phyloP scores from a whole-genome alignment of 148 eudicot genomes.

The Chenopodium suecicum region DNA sequence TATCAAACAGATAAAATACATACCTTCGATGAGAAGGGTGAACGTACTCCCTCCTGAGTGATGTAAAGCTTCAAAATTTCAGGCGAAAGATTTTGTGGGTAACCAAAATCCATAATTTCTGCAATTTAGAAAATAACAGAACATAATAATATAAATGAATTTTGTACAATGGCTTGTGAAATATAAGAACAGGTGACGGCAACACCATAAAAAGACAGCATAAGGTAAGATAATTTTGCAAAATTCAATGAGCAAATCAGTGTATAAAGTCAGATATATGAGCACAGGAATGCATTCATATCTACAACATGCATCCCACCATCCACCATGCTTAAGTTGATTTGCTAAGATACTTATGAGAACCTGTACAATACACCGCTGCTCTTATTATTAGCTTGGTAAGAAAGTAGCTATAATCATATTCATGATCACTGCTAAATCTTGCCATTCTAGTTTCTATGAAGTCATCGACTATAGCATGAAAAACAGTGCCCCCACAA shows the following conservation, averaged over 20 bases:
- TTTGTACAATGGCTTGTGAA: neutral
- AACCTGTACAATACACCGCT: neutral
- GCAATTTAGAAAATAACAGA: conserved; percentile 31
- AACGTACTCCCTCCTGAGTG: conserved; percentile 97
- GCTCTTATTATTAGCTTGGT: neutral
- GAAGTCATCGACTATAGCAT: neutral
- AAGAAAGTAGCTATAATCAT: neutral
- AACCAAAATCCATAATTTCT: conserved; percentile 99
- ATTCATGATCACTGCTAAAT: neutral
- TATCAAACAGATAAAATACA: conserved; percentile 7
- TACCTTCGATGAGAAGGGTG: conserved; percentile 97
- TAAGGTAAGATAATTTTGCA: neutral
- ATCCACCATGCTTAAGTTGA: neutral
- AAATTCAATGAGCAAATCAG: conserved; percentile 5
- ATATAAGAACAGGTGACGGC: neutral
- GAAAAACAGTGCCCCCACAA: neutral
- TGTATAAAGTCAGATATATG: neutral
- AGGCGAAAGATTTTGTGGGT: conserved; percentile 95
- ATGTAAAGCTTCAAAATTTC: conserved; percentile 97
- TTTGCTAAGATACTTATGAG: neutral
- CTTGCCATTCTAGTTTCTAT: neutral
- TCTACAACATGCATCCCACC: neutral
- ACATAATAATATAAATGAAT: neutral
- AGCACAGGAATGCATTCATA: neutral
- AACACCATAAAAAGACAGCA: conserved; percentile 2